A percentile compares a stretch with the other conserved stretches of the same genome.
Conservation (phyloP, 495 filamentous ascomycete species). For the Achaetomiella virescens region DNA sequence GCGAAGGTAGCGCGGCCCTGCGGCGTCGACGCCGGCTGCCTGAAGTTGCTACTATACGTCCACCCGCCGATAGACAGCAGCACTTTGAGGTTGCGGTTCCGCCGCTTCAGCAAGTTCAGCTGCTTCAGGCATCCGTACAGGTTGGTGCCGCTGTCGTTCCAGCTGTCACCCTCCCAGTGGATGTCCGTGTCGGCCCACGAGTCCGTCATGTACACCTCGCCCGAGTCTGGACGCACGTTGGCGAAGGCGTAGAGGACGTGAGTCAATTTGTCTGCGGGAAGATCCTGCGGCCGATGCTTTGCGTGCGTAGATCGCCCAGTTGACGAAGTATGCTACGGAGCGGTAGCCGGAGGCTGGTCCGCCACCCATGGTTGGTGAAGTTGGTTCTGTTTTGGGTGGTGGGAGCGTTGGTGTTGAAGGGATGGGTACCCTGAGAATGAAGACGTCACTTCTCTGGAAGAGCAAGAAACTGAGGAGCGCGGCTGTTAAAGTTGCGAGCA, state of each 20-base stretch:
- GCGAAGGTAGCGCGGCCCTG: slow-evolving; percentile 65
- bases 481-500: background rate
- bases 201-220: slow-evolving; percentile 70
- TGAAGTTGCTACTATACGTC: slow-evolving; percentile 90
- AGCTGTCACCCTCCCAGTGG: slow-evolving; percentile 79
- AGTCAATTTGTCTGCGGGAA: slow-evolving; percentile 81
- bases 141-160: slow-evolving; percentile 64
- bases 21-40: slow-evolving; percentile 58
- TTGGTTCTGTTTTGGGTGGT: background rate
- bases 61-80: slow-evolving; percentile 93
- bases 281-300: slow-evolving; percentile 80
- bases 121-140: slow-evolving; percentile 93
- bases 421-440: background rate
- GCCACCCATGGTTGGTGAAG: slow-evolving; percentile 39
- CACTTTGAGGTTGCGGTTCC: slow-evolving; percentile 82
- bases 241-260: slow-evolving; percentile 78
- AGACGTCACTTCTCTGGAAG: background rate
- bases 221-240: slow-evolving; percentile 57
- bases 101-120: slow-evolving; percentile 82
- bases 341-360: slow-evolving; percentile 46
- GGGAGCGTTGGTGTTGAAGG: background rate
- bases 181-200: slow-evolving; percentile 83
- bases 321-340: slow-evolving; percentile 78
- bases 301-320: slow-evolving; percentile 92
- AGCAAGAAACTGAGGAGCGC: background rate